Conservation (phyloP, 352 stramenopile genomes). For the Pythium dissotocum region DNA sequence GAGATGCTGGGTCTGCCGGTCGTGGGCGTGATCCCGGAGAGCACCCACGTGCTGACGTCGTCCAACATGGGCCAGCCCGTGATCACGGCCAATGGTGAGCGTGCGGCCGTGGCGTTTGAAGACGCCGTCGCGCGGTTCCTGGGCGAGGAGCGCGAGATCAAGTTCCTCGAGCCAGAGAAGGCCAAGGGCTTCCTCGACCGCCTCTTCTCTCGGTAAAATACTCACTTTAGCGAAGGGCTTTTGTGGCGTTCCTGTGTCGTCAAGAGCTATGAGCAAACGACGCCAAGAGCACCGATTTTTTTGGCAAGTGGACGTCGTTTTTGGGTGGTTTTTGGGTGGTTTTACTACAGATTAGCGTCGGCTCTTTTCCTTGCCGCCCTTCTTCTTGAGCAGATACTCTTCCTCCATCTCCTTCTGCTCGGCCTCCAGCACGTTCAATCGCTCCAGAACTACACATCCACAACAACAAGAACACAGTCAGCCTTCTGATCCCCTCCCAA, state of each 20-base stretch:
- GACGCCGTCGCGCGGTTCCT: conserved; percentile 91
- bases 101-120: conserved; percentile 80
- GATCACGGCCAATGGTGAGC: conserved; percentile 75
- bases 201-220: conserved; percentile 55
- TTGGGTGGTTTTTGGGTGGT: not conserved
- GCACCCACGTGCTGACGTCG: conserved; percentile 87
- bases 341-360: conserved; percentile 34
- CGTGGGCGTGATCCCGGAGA: conserved; percentile 91
- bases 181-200: conserved; percentile 80
- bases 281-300: not conserved
- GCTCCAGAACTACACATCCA: conserved; percentile 60
- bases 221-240: not conserved
- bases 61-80: conserved; percentile 94
- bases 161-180: conserved; percentile 84
- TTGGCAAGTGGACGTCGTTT: not conserved
- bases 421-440: conserved; percentile 74
- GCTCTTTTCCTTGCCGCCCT: conserved; percentile 70
- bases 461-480: conserved; percentile 18
- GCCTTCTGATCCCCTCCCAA: not conserved
- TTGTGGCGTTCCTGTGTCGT: not conserved
- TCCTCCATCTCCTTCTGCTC: conserved; percentile 83
- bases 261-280: not conserved
- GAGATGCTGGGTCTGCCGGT: conserved; percentile 91
- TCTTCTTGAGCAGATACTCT: conserved; percentile 75
- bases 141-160: conserved; percentile 83